Evolutionary conservation across 768 basidiomycete species (phyloP).

Genomic region (Pisolithus tinctorius): DNA sequence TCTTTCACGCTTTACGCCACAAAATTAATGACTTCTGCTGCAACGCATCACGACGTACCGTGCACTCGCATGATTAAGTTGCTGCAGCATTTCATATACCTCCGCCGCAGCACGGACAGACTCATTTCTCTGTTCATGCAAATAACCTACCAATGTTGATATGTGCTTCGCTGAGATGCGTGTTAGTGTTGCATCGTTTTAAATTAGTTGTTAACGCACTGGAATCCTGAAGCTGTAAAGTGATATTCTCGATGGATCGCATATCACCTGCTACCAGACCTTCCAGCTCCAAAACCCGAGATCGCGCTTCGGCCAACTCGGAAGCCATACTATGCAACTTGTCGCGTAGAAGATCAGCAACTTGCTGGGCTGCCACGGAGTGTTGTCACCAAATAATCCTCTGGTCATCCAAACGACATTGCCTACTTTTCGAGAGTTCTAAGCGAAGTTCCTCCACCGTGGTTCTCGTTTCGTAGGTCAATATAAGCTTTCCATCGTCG

Average conservation of each 20-base stretch:
- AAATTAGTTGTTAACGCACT: constrained; percentile 9
- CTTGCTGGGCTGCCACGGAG: constrained; percentile 37
- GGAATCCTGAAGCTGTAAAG: constrained; percentile 19
- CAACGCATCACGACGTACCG: constrained; percentile 7
- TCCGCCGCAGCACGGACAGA: constrained; percentile 17
- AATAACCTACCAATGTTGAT: constrained; percentile 14
- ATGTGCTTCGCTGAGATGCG: constrained; percentile 13
- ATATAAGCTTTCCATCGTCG: constrained; percentile 18
- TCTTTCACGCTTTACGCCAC: constrained; percentile 19
- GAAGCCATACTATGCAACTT: constrained; percentile 36
- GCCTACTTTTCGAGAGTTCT: constrained; percentile 31
- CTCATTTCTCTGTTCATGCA: constrained; percentile 25
- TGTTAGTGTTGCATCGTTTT: constrained; percentile 10
- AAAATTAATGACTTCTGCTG: constrained; percentile 8
- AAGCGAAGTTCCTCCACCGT: constrained; percentile 28
- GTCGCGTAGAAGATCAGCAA: constrained; percentile 42
- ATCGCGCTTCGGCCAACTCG: constrained; percentile 37
- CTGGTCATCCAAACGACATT: neutral
- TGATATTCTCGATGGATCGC: constrained; percentile 14
- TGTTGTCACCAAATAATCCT: neutral
- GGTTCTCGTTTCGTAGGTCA: constrained; percentile 20
- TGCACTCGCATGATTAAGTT: constrained; percentile 14
- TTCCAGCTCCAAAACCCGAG: constrained; percentile 34
- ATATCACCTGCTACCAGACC: constrained; percentile 13
- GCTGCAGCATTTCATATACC: constrained; percentile 23